These are phyloP conservation scores for Yamadazyma diddensiae DNA, from an alignment of 1,139 yeast species.

Conservation along the genomic window DNA sequence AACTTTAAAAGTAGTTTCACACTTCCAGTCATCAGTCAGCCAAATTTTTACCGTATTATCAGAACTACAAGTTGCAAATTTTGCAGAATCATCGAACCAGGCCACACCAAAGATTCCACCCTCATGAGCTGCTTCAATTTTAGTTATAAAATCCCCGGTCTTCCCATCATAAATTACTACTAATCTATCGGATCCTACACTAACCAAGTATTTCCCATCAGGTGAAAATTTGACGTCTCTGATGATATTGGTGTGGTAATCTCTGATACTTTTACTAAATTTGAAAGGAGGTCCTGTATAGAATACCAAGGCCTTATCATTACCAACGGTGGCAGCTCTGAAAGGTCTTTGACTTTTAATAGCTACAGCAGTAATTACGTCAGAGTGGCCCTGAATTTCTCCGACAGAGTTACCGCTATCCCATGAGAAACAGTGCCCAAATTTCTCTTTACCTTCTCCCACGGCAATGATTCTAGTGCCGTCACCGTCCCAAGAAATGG, in stretches of 20 bases:
- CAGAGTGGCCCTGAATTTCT: constrained; percentile 93
- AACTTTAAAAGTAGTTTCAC: constrained; percentile 40
- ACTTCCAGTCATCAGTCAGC: constrained; percentile 33
- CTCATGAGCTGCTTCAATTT: constrained; percentile 56
- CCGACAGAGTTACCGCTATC: constrained; percentile 96
- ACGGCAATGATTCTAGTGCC: constrained; percentile 84
- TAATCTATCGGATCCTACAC: constrained; percentile 83
- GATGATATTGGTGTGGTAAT: constrained; percentile 73
- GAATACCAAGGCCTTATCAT: constrained; percentile 82
- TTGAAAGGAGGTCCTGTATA: constrained; percentile 93
- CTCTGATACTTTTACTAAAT: constrained; percentile 69
- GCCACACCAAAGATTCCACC: constrained; percentile 80
- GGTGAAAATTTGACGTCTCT: constrained; percentile 84
- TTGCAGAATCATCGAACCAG: constrained; percentile 61
- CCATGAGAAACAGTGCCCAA: constrained; percentile 90
- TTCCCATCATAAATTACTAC: constrained; percentile 83
- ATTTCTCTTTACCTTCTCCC: constrained; percentile 90
- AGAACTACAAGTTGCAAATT: constrained; percentile 79
- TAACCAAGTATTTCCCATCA: constrained; percentile 66
- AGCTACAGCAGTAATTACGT: constrained; percentile 77
- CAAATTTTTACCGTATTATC: constrained; percentile 73
- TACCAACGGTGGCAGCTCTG: constrained; percentile 90
- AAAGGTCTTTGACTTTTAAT: constrained; percentile 89
- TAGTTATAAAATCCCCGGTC: constrained; percentile 68
- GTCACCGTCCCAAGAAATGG: constrained; percentile 93